Evolutionary conservation across 768 basidiomycete genomes (phyloP), one percentile per base, ranked within the genome.

Genomic region (Grammothele lineata): DNA sequence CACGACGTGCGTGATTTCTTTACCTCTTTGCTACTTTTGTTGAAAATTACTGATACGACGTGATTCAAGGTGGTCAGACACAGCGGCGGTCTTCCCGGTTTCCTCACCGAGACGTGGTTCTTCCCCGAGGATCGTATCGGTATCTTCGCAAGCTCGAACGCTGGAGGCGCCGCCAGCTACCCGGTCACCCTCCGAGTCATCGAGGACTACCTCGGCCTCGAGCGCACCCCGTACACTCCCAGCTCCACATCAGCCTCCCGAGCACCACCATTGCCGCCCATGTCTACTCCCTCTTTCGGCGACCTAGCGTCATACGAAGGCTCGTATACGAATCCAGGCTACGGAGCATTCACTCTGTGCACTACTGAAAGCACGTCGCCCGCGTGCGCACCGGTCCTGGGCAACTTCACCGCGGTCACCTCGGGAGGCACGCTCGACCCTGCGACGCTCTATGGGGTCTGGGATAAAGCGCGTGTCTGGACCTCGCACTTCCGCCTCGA

Each of bases 341-440:
- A 75, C 37, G 70, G 69, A 32, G 41, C 59, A 6, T 43, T 72
- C 35, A 64, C 62, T 2, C 59, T 74, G 10, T 74, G 73, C 42
- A 55, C 65, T 1, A 40, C 47, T 6, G 49, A 57, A 41, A 23
- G 35, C 5, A 62, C 63, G 3, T 32, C 54, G 0, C 7, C 35
- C 18, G 50, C 57, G 19, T 66, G 65, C 43, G 36, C 50, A 40
- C 11, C 30, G 17, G 57, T 66, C 21, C 55, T 51, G 18, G 52
- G 50, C 6, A 51, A 63, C 14, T 71, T 69, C 45, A 9, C 57
- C n/a, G 24, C 47, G 5, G 52, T 66, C 12, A 62, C 68, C 12
- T 5, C 51, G 21, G 47, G 17, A 15, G 51, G 14, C 18, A 17
- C 26, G 42, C 7, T 41, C n/a, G 17, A 19, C 25, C 9, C 35